A percentile compares a stretch with the other conserved stretches of the same genome.
phyloP scores from a whole-genome alignment of 106 monocot species.

The Apostasia ramifera region DNA sequence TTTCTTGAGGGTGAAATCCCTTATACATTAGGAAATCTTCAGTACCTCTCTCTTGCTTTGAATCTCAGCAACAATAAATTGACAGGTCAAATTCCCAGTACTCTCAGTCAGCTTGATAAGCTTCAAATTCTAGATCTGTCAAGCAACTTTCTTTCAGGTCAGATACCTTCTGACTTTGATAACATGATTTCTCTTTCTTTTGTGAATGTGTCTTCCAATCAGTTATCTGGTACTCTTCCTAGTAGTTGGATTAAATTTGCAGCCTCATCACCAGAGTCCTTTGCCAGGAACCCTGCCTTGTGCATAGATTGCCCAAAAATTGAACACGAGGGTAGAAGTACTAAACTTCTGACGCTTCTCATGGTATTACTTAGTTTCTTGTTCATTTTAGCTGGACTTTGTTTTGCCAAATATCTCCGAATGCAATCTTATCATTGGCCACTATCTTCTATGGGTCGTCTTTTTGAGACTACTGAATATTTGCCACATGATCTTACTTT shows the following conservation, averaged over 20 bases:
- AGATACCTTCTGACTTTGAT: slow-evolving; percentile 38
- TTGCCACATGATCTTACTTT: slow-evolving; percentile 59
- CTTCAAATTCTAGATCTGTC: slow-evolving; percentile 63
- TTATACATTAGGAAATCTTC: slow-evolving; percentile 47
- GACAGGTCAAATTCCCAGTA: slow-evolving; percentile 40
- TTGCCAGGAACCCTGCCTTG: slow-evolving; percentile 34
- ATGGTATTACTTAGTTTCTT: slow-evolving; percentile 13
- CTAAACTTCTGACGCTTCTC: slow-evolving; percentile 6
- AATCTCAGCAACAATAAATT: slow-evolving; percentile 51
- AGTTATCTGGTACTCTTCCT: slow-evolving; percentile 48
- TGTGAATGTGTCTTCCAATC: slow-evolving; percentile 60
- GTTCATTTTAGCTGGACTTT: slow-evolving; percentile 23
- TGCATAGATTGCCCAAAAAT: slow-evolving; percentile 13
- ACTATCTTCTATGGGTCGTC: slow-evolving; percentile 4
- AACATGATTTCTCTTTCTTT: slow-evolving; percentile 59
- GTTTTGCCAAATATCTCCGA: slow-evolving; percentile 7
- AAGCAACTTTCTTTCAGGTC: slow-evolving; percentile 50
- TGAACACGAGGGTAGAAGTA: slow-evolving; percentile 4
- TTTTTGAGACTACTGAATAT: slow-evolving; percentile 17
- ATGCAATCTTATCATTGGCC: slow-evolving; percentile 4
- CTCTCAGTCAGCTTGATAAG: slow-evolving; percentile 48
- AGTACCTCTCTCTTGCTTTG: slow-evolving; percentile 40
- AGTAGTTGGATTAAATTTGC: slow-evolving; percentile 43
- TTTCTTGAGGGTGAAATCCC: slow-evolving; percentile 51
- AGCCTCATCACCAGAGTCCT: slow-evolving; percentile 31